phyloP scores from a whole-genome alignment of 192 early-diverging fungal species.

The Borealophlyctis nickersoniae region DNA sequence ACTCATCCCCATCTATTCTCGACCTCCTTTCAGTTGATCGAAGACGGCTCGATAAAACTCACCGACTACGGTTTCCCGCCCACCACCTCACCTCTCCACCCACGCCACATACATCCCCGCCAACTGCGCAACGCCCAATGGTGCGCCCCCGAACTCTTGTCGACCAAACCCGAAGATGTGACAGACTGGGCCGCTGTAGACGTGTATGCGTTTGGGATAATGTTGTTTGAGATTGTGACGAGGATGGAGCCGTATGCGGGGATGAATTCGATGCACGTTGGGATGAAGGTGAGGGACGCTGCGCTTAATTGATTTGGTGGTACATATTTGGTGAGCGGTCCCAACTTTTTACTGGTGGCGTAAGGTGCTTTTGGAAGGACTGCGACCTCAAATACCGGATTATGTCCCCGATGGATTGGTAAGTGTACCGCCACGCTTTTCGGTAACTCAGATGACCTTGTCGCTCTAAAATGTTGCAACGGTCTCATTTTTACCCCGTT shows the following conservation, averaged over 20 bases:
- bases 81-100: slow-evolving; percentile 13
- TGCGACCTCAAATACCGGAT: slow-evolving; percentile 29
- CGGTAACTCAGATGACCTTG: too few species aligned
- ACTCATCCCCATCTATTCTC: neutral
- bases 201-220: slow-evolving; percentile 38
- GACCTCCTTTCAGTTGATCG: slow-evolving; percentile 14
- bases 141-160: slow-evolving; percentile 32
- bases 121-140: slow-evolving; percentile 22
- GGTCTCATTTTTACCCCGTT: neutral
- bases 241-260: slow-evolving; percentile 22
- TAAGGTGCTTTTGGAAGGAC: slow-evolving; percentile 17
- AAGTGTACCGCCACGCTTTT: slow-evolving; percentile 1
- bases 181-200: slow-evolving; percentile 21
- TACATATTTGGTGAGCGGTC: neutral
- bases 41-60: slow-evolving; percentile 32
- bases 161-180: neutral
- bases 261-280: slow-evolving; percentile 33
- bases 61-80: slow-evolving; percentile 45
- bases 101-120: neutral
- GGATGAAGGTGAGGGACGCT: slow-evolving; percentile 19
- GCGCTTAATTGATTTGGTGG: slow-evolving; percentile 6
- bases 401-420: slow-evolving; percentile 35
- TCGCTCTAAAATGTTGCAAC: neutral
- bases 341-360: neutral
- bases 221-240: slow-evolving; percentile 35